A percentile compares a stretch with the other conserved stretches of the same genome.
These are phyloP conservation scores for Crucibulum laeve DNA, from an alignment of 768 basidiomycete genomes.

Conservation along the genomic window DNA sequence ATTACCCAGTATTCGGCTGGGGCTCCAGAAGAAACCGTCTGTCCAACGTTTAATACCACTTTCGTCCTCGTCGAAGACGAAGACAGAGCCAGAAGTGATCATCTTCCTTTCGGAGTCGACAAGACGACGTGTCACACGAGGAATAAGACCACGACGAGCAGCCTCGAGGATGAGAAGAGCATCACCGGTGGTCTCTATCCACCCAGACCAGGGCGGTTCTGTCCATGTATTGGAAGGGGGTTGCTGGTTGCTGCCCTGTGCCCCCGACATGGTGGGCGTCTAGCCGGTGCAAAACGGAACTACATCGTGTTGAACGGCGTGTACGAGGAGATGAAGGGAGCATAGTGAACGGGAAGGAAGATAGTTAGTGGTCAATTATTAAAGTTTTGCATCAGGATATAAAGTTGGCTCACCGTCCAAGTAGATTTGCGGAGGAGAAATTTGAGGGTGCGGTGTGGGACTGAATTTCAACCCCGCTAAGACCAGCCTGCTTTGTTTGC, in stretches of 20 bases:
- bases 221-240: conserved; percentile 54
- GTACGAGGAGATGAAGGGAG: conserved; percentile 17
- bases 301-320: conserved; percentile 16
- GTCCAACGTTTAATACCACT: conserved; percentile 98
- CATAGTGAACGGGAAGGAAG: conserved; percentile 19
- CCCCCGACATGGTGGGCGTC: conserved; percentile 28
- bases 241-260: conserved; percentile 27
- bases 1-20: conserved; percentile 88
- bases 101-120: conserved; percentile 90
- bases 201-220: conserved; percentile 90
- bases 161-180: conserved; percentile 97
- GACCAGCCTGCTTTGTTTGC: conserved; percentile 18
- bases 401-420: conserved; percentile 73
- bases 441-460: conserved; percentile 28
- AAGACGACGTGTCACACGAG: conserved; percentile 86
- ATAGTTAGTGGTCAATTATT: conserved; percentile 43
- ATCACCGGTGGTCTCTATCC: conserved; percentile 93
- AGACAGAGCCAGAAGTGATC: conserved; percentile 91
- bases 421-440: conserved; percentile 60
- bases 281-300: conserved; percentile 10
- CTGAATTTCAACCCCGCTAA: conserved; percentile 39
- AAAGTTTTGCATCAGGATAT: conserved; percentile 53
- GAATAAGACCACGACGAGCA: conserved; percentile 84
- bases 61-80: conserved; percentile 97
- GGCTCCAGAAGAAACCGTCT: conserved; percentile 96